Evolutionary conservation across 139 green algal genomes (phyloP).

Genomic region (Microglena sp.): DNA sequence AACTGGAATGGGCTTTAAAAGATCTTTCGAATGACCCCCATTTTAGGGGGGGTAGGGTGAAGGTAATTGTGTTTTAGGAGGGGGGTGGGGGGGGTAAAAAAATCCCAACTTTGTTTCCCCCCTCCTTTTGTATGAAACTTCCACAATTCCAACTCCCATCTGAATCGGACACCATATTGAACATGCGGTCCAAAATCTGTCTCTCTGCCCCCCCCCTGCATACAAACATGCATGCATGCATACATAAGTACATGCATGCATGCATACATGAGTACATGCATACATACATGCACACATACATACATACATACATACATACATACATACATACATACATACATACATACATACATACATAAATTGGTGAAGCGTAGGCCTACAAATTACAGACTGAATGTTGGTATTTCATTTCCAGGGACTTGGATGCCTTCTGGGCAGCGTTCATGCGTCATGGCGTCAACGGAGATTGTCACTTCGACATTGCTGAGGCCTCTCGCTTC

Average conservation of each 20-base stretch:
- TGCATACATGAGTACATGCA: not conserved
- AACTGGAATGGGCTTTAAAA: too few relatives aligned
- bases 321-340: not conserved
- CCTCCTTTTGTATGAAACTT: too few relatives aligned
- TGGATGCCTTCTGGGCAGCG: conserved; percentile 27
- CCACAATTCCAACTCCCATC: too few relatives aligned
- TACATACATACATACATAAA: not conserved
- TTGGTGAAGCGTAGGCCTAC: not conserved
- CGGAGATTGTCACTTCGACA: conserved; percentile 24
- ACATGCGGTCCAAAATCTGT: too few relatives aligned
- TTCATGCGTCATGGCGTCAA: conserved; percentile 14
- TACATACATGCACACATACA: not conserved
- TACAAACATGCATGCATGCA: not conserved
- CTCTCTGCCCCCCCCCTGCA: too few relatives aligned
- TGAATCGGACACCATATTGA: too few relatives aligned
- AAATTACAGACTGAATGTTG: not conserved
- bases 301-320: not conserved
- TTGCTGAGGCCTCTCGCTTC: conserved; percentile 19
- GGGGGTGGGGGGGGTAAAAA: too few relatives aligned
- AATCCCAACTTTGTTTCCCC: too few relatives aligned
- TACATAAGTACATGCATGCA: too few relatives aligned
- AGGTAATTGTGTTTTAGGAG: too few relatives aligned
- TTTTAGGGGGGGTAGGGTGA: too few relatives aligned
- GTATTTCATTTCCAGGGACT: conserved; percentile 8
- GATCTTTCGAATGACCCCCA: too few relatives aligned